Percentiles rank a stretch among this genome's conserved stretches.
phyloP scores from a whole-genome alignment of 805 yeast genomes.

The Pichia eremophila region DNA sequence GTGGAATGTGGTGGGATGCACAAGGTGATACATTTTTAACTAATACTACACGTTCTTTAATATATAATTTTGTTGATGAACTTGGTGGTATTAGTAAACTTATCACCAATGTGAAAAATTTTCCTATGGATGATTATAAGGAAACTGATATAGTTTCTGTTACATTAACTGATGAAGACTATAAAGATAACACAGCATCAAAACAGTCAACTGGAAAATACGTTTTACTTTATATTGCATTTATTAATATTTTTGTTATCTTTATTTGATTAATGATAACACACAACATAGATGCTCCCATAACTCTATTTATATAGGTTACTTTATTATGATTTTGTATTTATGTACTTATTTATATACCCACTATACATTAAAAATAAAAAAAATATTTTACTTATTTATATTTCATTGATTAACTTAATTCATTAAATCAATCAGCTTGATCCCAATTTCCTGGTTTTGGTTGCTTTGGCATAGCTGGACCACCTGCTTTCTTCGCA shows the following conservation, averaged over 20 bases:
- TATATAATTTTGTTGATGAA: slow-evolving; percentile 37
- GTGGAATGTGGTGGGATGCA: slow-evolving; percentile 96
- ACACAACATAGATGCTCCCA: no score
- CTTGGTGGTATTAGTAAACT: slow-evolving; percentile 20
- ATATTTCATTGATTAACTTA: no score
- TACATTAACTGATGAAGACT: background rate
- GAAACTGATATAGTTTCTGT: background rate
- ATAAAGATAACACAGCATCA: background rate
- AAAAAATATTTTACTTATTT: no score
- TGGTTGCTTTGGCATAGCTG: slow-evolving; percentile 76
- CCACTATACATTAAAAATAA: no score
- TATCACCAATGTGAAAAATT: background rate
- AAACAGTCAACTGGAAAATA: background rate
- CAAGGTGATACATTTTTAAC: slow-evolving; percentile 49
- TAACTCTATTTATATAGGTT: no score
- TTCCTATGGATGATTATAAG: background rate
- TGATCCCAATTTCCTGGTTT: slow-evolving; percentile 95
- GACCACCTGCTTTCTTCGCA: slow-evolving; percentile 99
- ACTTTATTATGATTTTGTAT: no score
- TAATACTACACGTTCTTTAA: slow-evolving; percentile 29
- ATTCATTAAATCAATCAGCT: slow-evolving; percentile 44
- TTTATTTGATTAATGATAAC: no score
- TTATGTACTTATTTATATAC: no score
- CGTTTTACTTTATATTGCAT: background rate
- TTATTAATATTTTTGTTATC: no score